Percentiles rank a stretch among this genome's conserved stretches.
phyloP scores from a whole-genome alignment of 2,329 filamentous ascomycete genomes.

The Trichophaea hybrida region DNA sequence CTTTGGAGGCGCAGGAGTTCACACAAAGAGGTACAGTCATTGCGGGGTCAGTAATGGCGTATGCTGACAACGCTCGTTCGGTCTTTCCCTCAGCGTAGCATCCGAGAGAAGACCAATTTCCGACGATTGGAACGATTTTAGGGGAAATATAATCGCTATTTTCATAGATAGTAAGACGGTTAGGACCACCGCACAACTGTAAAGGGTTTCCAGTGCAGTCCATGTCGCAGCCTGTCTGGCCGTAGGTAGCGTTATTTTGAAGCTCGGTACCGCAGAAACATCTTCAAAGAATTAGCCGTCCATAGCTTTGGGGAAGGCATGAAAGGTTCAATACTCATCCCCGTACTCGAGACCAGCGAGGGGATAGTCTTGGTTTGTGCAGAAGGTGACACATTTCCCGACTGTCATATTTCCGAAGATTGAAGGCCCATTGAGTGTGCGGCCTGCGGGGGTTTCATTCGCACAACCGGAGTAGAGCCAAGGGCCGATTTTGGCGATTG shows the following conservation, averaged over 20 bases:
- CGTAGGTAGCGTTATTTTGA: slow-evolving; percentile 10
- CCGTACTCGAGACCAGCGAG: slow-evolving; percentile 25
- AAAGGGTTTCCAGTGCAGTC: slow-evolving; percentile 37
- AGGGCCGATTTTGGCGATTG: not conserved
- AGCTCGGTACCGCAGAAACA: slow-evolving; percentile 24
- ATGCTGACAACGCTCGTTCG: slow-evolving; percentile 26
- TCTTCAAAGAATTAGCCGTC: not conserved
- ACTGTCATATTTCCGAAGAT: slow-evolving; percentile 14
- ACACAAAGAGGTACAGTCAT: slow-evolving; percentile 20
- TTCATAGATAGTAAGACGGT: slow-evolving; percentile 17
- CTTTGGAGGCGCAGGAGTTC: slow-evolving; percentile 16
- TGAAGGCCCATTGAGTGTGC: slow-evolving; percentile 10
- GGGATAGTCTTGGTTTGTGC: slow-evolving; percentile 11
- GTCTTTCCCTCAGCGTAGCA: slow-evolving; percentile 30
- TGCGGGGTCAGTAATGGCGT: slow-evolving; percentile 6
- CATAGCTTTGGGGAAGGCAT: not conserved
- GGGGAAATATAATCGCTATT: slow-evolving; percentile 19
- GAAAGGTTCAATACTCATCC: slow-evolving; percentile 10
- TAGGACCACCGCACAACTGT: slow-evolving; percentile 41
- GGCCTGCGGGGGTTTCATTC: slow-evolving; percentile 8
- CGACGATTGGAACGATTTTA: slow-evolving; percentile 23
- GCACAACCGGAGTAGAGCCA: slow-evolving; percentile 14
- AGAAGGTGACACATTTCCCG: slow-evolving; percentile 13
- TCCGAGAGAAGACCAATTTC: slow-evolving; percentile 29
- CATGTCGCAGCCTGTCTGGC: slow-evolving; percentile 36